Percentiles rank a stretch among this genome's conserved stretches.
These are phyloP conservation scores for Paramicrosporidium saccamoebae DNA, from an alignment of 371 early-diverging fungal species.

Conservation along the genomic window DNA sequence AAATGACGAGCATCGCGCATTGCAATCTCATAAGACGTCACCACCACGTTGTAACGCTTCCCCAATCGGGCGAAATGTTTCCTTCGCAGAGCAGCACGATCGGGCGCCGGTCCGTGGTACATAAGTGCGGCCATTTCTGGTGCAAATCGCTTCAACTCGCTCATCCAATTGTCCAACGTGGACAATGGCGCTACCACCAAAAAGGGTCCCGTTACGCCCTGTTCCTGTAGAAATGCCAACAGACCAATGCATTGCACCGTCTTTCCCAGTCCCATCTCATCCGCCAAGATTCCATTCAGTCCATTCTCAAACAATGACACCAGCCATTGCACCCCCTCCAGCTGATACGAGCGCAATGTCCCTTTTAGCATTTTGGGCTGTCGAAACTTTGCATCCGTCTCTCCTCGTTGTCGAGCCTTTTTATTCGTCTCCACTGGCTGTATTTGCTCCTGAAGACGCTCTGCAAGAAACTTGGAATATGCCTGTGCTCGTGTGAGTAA, in stretches of 20 bases:
- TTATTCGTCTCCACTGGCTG: no score
- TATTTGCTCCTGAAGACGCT: no score
- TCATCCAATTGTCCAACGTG: constrained; percentile 86
- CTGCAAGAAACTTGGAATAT: no score
- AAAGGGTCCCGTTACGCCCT: constrained; percentile 63
- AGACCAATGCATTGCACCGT: constrained; percentile 89
- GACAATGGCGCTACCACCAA: constrained; percentile 84
- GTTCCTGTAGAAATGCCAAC: constrained; percentile 40
- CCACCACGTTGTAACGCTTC: constrained; percentile 30
- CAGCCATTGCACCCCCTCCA: constrained; percentile 93
- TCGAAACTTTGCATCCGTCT: no score
- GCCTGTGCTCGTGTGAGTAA: no score
- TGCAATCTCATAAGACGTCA: constrained; percentile 72
- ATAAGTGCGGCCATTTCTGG: constrained; percentile 52
- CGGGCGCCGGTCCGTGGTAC: constrained; percentile 57
- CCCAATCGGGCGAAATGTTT: constrained; percentile 7
- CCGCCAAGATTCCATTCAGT: constrained; percentile 87
- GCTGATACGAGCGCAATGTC: constrained; percentile 62
- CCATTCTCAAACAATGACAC: constrained; percentile 85
- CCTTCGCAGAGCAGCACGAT: constrained; percentile 26
- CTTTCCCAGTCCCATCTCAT: constrained; percentile 94
- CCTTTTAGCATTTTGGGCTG: constrained; percentile 51
- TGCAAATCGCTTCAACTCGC: constrained; percentile 68
- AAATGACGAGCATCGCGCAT: constrained; percentile 41
- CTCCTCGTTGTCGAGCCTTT: no score